These are phyloP conservation scores for Aethionema arabicum DNA, from an alignment of 345 rosid species.

Conservation along the genomic window DNA sequence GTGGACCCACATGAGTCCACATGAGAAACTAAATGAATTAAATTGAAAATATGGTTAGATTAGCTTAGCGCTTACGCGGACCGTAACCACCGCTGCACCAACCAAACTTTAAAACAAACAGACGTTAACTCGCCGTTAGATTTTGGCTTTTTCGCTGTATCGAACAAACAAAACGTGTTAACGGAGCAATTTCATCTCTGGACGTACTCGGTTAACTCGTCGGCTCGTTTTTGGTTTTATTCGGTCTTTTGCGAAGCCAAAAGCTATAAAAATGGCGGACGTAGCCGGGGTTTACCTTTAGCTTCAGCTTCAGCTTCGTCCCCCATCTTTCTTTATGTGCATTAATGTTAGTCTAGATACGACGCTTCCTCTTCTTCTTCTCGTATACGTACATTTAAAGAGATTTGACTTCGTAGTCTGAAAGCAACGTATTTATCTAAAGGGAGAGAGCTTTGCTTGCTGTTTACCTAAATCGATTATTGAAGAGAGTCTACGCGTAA, in stretches of 20 bases:
- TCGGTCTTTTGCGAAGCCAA: neutral
- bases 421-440: constrained; percentile 31
- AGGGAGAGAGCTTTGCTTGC: constrained; percentile 16
- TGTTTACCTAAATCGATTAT: constrained; percentile 38
- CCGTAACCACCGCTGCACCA: constrained; percentile 36
- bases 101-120: constrained; percentile 21
- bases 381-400: constrained; percentile 23
- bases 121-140: constrained; percentile 31
- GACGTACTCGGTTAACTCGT: constrained; percentile 13
- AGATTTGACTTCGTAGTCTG: constrained; percentile 41
- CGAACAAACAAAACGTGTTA: neutral
- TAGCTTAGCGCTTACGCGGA: constrained; percentile 34
- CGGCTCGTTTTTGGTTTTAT: constrained; percentile 3
- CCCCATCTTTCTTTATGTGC: constrained; percentile 3
- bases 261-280: constrained; percentile 19
- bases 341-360: constrained; percentile 32
- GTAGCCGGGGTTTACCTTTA: constrained; percentile 13
- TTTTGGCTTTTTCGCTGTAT: too few species aligned
- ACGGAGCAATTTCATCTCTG: constrained; percentile 8
- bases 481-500: neutral
- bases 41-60: constrained; percentile 20
- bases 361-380: constrained; percentile 39
- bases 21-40: neutral
- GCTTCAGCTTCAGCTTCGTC: neutral
- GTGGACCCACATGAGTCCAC: constrained; percentile 34